A percentile compares a stretch with the other conserved stretches of the same genome.
Evolutionary conservation across 192 early-diverging fungal genomes (phyloP).

Genomic region (Chytriomyces sp.): DNA sequence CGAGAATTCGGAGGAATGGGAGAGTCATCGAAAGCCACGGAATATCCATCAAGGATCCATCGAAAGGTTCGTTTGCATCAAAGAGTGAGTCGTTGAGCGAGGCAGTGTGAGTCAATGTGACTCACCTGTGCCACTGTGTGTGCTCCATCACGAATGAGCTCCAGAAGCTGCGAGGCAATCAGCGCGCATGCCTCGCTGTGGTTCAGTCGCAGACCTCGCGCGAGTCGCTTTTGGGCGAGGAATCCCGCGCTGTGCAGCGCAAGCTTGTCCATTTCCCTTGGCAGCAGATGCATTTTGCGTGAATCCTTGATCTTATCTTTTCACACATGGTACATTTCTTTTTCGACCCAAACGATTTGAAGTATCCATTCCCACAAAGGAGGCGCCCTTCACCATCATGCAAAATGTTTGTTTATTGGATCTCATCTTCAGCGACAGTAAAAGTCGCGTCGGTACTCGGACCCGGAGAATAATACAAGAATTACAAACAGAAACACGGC

Average conservation of each 20-base stretch:
- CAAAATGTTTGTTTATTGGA: too few species aligned
- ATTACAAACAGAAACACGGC: too few species aligned
- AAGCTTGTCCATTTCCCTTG: slow-evolving; percentile 95
- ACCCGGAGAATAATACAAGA: too few species aligned
- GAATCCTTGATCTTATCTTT: too few species aligned
- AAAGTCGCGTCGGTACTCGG: too few species aligned
- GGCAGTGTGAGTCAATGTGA: background rate
- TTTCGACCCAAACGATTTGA: too few species aligned
- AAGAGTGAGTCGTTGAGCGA: background rate
- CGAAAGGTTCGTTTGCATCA: background rate
- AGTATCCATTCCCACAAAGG: too few species aligned
- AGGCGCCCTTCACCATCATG: too few species aligned
- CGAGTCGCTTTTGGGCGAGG: slow-evolving; percentile 89
- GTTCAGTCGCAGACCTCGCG: slow-evolving; percentile 88
- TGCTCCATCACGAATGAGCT: slow-evolving; percentile 87
- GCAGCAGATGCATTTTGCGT: slow-evolving; percentile 66
- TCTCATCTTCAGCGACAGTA: too few species aligned
- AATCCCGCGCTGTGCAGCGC: slow-evolving; percentile 74
- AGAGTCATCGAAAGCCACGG: background rate
- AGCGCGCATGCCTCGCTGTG: slow-evolving; percentile 84
- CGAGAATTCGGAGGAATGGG: too few species aligned
- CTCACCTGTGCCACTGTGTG: slow-evolving; percentile 76
- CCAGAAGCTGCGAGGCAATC: slow-evolving; percentile 84
- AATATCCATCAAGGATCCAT: background rate
- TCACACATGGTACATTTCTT: too few species aligned